phyloP scores from a whole-genome alignment of 1,284 basidiomycete genomes.

The Ustilago shanxiensis region DNA sequence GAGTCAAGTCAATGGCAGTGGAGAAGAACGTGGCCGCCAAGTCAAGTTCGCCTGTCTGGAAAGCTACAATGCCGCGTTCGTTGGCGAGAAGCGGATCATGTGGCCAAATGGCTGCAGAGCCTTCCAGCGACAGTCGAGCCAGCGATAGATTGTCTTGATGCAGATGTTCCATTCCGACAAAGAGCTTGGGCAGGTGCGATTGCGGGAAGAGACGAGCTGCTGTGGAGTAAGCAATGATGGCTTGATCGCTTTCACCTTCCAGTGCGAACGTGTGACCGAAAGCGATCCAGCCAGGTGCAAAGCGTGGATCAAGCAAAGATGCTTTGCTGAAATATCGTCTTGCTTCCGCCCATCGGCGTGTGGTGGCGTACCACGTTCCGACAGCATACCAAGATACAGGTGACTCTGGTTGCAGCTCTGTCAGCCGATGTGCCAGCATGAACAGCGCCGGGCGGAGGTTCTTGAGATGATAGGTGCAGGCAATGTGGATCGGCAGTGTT shows the following conservation, averaged over 20 bases:
- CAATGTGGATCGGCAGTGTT: slow-evolving; percentile 88
- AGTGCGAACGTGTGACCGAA: slow-evolving; percentile 97
- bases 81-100: slow-evolving; percentile 90
- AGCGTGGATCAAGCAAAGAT: slow-evolving; percentile 94
- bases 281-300: slow-evolving; percentile 95
- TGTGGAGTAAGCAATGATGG: slow-evolving; percentile 96
- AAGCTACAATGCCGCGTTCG: slow-evolving; percentile 92
- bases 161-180: slow-evolving; percentile 98
- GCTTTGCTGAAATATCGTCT: slow-evolving; percentile 78
- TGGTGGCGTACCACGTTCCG: slow-evolving; percentile 93
- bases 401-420: slow-evolving; percentile 87
- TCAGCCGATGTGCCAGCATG: slow-evolving; percentile 93
- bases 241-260: slow-evolving; percentile 96
- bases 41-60: slow-evolving; percentile 81
- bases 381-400: slow-evolving; percentile 98
- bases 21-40: slow-evolving; percentile 74
- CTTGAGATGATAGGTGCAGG: slow-evolving; percentile 95
- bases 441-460: slow-evolving; percentile 92
- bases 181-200: slow-evolving; percentile 91
- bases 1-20: slow-evolving; percentile 74
- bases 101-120: slow-evolving; percentile 82
- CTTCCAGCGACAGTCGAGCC: slow-evolving; percentile 87
- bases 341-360: slow-evolving; percentile 76
- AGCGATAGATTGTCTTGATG: slow-evolving; percentile 84
- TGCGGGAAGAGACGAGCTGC: slow-evolving; percentile 93